These are phyloP conservation scores for Diaporthe sp. DNA, from an alignment of 2,329 filamentous ascomycete genomes.

Conservation along the genomic window DNA sequence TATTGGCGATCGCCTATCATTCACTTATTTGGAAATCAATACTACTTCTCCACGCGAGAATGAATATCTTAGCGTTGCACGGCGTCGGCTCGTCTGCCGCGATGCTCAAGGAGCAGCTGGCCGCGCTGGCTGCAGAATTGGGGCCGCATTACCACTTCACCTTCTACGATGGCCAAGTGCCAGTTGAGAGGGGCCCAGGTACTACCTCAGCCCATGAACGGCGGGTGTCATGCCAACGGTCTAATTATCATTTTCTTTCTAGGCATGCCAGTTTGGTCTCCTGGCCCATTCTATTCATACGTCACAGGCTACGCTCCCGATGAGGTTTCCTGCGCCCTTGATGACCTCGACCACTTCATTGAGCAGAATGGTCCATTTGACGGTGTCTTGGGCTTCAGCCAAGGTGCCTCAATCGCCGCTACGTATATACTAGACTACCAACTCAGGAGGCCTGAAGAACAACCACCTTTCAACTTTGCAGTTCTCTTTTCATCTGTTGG, in stretches of 20 bases:
- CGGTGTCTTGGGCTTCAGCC: conserved; percentile 21
- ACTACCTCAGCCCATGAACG: background rate
- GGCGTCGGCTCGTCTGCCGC: conserved; percentile 9
- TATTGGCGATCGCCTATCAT: no score
- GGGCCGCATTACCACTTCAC: conserved; percentile 13
- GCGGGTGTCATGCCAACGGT: background rate
- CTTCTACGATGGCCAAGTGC: background rate
- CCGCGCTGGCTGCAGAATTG: background rate
- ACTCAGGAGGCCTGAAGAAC: no score
- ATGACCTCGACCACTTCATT: conserved; percentile 11
- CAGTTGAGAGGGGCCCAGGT: conserved; percentile 6
- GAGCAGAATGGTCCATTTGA: conserved; percentile 10
- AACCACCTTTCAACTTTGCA: conserved; percentile 7
- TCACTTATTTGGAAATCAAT: background rate
- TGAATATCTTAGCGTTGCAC: conserved; percentile 5
- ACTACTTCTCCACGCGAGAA: background rate
- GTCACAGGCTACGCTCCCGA: background rate
- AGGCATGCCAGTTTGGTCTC: conserved; percentile 5
- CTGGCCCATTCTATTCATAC: conserved; percentile 17
- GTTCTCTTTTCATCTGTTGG: conserved; percentile 7
- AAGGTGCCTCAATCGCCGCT: conserved; percentile 9
- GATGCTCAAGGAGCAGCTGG: conserved; percentile 6
- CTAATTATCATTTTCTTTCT: background rate
- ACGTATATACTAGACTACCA: conserved; percentile 1
- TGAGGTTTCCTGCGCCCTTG: background rate